Evolutionary conservation across 768 basidiomycete species (phyloP).

Genomic region (Mycena maculata): DNA sequence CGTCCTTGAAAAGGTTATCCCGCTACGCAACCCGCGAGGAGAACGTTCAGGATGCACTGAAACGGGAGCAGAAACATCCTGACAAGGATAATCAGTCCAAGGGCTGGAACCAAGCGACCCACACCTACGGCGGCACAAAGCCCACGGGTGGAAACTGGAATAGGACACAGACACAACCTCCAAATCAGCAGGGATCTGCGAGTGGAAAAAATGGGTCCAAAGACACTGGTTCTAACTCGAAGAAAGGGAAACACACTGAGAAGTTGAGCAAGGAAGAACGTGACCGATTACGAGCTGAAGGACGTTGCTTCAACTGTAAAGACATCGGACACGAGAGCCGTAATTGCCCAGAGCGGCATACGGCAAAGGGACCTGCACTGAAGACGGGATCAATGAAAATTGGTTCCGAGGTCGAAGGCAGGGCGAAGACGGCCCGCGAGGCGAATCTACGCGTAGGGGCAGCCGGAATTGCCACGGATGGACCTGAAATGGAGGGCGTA

Average conservation of each 20-base stretch:
- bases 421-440: background rate
- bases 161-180: too few species aligned
- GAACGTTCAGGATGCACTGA: constrained; percentile 5
- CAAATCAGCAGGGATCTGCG: background rate
- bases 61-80: background rate
- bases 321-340: constrained; percentile 33
- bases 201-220: background rate
- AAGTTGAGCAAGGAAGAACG: constrained; percentile 27
- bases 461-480: background rate
- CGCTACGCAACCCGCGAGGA: background rate
- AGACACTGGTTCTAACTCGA: background rate
- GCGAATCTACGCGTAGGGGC: constrained; percentile 4
- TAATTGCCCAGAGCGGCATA: constrained; percentile 28
- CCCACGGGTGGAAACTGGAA: background rate
- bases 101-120: background rate
- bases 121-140: background rate
- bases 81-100: background rate
- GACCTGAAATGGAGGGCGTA: constrained; percentile 13
- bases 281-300: constrained; percentile 27
- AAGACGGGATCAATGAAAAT: constrained; percentile 8
- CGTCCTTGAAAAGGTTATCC: constrained; percentile 6
- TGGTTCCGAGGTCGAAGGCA: background rate
- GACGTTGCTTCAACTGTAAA: constrained; percentile 37
- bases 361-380: constrained; percentile 29
- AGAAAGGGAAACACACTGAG: constrained; percentile 8